Percentiles rank a stretch among this genome's conserved stretches.
These are phyloP conservation scores for Saturnispora dispora DNA, from an alignment of 805 yeast species.

Conservation along the genomic window DNA sequence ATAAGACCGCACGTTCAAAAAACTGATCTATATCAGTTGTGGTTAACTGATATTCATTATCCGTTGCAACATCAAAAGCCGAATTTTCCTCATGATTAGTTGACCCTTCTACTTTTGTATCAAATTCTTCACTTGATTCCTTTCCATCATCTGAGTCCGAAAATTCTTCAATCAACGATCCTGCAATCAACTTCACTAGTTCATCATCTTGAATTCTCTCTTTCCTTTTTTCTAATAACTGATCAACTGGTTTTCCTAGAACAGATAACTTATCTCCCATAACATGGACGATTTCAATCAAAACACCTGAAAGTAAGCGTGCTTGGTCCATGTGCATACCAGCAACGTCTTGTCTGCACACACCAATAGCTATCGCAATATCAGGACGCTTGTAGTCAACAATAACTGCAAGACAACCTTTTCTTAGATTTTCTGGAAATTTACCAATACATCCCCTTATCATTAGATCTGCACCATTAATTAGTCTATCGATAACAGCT, in stretches of 20 bases:
- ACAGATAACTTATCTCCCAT: constrained; percentile 53
- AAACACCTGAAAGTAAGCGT: constrained; percentile 63
- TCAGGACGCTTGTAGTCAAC: constrained; percentile 52
- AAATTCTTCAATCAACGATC: background rate
- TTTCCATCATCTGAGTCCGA: background rate
- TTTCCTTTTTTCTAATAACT: background rate
- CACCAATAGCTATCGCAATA: constrained; percentile 66
- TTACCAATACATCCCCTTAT: constrained; percentile 61
- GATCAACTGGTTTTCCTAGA: constrained; percentile 3
- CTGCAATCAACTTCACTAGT: background rate
- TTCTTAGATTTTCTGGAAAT: constrained; percentile 39
- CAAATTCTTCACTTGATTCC: background rate
- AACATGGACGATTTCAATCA: constrained; percentile 63
- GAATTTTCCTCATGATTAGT: too few species aligned
- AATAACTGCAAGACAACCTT: constrained; percentile 63
- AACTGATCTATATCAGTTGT: constrained; percentile 66
- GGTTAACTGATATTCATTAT: constrained; percentile 33
- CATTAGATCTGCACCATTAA: constrained; percentile 77
- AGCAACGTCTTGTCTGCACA: constrained; percentile 41
- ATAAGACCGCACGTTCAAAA: constrained; percentile 61
- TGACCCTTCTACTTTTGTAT: background rate
- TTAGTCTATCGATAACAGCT: constrained; percentile 59
- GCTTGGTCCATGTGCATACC: constrained; percentile 32
- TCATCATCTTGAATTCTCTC: background rate
- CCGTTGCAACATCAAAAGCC: constrained; percentile 14